Percentiles rank a stretch among this genome's conserved stretches.
These are phyloP conservation scores for Croton laevigatus DNA, from an alignment of 441 rosid species.

Conservation along the genomic window DNA sequence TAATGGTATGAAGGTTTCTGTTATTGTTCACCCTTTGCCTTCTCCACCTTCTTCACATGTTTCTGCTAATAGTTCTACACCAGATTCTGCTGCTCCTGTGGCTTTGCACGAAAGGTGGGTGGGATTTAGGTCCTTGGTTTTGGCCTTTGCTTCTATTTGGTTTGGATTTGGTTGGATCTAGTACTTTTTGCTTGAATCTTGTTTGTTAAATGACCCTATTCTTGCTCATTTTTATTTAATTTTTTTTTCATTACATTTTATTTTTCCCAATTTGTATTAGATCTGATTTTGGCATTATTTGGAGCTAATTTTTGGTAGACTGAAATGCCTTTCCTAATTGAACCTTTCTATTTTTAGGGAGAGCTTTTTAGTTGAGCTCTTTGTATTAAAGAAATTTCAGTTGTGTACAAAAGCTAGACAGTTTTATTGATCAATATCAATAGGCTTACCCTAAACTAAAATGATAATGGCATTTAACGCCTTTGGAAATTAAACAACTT, in stretches of 20 bases:
- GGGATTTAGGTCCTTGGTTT: constrained; percentile 27
- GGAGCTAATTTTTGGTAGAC: not conserved
- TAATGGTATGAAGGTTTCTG: constrained; percentile 68
- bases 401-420: not conserved
- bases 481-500: constrained; percentile 33
- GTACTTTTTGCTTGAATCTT: constrained; percentile 1
- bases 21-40: constrained; percentile 54
- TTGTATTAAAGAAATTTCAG: too few relatives aligned
- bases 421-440: not conserved
- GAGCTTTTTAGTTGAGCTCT: not conserved
- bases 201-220: not conserved
- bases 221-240: not conserved
- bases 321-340: not conserved
- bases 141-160: constrained; percentile 38
- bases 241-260: not conserved
- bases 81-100: constrained; percentile 27
- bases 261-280: not conserved
- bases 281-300: not conserved
- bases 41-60: constrained; percentile 35
- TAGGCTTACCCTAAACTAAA: not conserved
- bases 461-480: constrained; percentile 8
- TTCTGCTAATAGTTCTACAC: constrained; percentile 22
- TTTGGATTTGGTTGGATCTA: constrained; percentile 39
- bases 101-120: constrained; percentile 24
- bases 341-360: not conserved